Conservation (phyloP, 2,329 filamentous ascomycete genomes). For the Alternaria sp. region DNA sequence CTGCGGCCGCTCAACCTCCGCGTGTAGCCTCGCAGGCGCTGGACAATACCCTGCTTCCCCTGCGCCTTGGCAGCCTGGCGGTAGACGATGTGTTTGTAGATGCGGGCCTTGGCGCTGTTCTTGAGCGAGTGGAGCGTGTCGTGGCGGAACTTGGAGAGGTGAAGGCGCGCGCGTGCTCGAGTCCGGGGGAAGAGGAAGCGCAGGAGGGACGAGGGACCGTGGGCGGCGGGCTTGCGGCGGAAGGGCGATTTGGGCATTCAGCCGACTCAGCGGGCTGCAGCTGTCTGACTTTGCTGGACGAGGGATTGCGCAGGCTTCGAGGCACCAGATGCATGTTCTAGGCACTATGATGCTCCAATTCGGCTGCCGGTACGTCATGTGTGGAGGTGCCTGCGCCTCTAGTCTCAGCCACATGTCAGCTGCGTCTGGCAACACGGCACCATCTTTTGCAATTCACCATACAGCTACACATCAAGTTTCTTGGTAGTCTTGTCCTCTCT, state of each 20-base stretch:
- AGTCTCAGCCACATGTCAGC: slow-evolving; percentile 4
- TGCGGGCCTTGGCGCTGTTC: slow-evolving; percentile 73
- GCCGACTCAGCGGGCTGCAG: slow-evolving; percentile 18
- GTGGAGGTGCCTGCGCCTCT: slow-evolving; percentile 8
- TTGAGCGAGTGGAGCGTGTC: slow-evolving; percentile 75
- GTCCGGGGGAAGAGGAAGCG: slow-evolving; percentile 72
- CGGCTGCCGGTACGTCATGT: slow-evolving; percentile 21
- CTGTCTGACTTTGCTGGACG: slow-evolving; percentile 9
- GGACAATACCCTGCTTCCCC: slow-evolving; percentile 34
- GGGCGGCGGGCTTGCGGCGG: slow-evolving; percentile 38
- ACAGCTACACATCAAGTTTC: background rate
- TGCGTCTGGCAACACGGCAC: background rate
- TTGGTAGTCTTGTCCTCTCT: background rate
- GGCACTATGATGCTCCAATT: slow-evolving; percentile 14
- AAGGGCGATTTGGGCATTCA: slow-evolving; percentile 45
- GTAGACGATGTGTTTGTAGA: slow-evolving; percentile 75
- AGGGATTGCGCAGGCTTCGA: slow-evolving; percentile 11
- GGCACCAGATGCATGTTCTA: slow-evolving; percentile 5
- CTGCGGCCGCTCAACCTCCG: slow-evolving; percentile 34
- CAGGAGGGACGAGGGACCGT: slow-evolving; percentile 54
- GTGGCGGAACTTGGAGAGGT: slow-evolving; percentile 73
- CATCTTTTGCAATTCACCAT: background rate
- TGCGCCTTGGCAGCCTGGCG: slow-evolving; percentile 57
- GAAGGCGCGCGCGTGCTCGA: slow-evolving; percentile 68
- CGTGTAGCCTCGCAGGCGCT: slow-evolving; percentile 42